Base-by-base conservation (phyloP, 495 filamentous ascomycete genomes). In the Acidiella bohemica region DNA sequence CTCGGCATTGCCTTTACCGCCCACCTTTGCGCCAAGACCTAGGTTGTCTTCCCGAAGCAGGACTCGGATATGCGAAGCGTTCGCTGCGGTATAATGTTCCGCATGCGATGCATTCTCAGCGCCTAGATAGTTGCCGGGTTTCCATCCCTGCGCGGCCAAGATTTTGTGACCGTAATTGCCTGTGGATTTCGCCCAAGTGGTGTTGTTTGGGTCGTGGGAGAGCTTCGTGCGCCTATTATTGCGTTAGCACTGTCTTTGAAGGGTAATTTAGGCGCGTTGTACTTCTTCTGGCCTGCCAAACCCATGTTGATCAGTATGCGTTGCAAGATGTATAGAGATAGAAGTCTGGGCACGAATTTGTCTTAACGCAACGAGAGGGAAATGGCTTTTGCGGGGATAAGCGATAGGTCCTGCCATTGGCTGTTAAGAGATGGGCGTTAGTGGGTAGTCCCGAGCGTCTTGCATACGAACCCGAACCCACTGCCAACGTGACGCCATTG, bases 181-280 rank as follows among this genome's bases (percentile, higher is more conserved):
- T 45, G 82, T 85, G 50, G 84, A 79, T 45, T 75, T 77, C 32
- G 79, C 73, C 88, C 88, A 97, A 63, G 72, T 72, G 21, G 82
- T 93, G 57, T 95, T 95, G 58, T 94, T 93, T 11, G 88, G 88
- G 63, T 97, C 88, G 53, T 77, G 63, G 33, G 82, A 79, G 36
- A 95, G 70, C 59, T 88, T 93, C 24, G 69, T 73, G 51, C 73
- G 81, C 57, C 88, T 96, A 35, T 12, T 7, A 30, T 28, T 18
- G n/a, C 17, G 36, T 47, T 41, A 44, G 48, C 23, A 28, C 3
- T 4, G 5, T 9, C n/a, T 21, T 18, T 1, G 6, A 17, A 20
- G 20, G 9, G 19, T 8, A 12, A 12, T 10, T 26, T n/a, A 14
- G 7, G 11, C 6, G 8, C 2, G 9, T 4, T 17, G 3, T 44